Conservation (phyloP, 495 filamentous ascomycete species). For the Penicillium cinerascens region DNA sequence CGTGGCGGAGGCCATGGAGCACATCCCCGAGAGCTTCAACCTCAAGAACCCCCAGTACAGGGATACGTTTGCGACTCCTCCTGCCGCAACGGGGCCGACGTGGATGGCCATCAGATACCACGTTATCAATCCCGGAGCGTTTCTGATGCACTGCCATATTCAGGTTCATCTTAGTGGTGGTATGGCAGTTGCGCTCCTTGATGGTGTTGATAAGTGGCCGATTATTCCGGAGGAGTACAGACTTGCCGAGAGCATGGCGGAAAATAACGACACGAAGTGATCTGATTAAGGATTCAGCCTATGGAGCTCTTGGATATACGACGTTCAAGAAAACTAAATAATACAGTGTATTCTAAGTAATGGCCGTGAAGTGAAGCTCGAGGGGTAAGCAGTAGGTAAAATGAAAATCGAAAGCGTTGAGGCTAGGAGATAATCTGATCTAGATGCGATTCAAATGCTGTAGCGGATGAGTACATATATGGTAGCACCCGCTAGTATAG, state of each 20-base stretch:
- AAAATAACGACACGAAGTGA: background rate
- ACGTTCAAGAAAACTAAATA: too few species aligned
- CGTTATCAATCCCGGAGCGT: conserved; percentile 47
- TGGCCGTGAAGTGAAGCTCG: too few species aligned
- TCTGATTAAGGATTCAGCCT: background rate
- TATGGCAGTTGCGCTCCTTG: conserved; percentile 46
- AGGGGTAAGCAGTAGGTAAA: too few species aligned
- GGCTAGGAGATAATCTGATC: too few species aligned
- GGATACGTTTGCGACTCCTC: conserved; percentile 40
- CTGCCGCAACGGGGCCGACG: conserved; percentile 19
- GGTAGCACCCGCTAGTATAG: background rate
- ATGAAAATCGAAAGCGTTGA: too few species aligned
- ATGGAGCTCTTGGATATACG: background rate
- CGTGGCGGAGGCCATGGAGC: conserved; percentile 40
- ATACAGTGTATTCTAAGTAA: too few species aligned
- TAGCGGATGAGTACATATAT: background rate
- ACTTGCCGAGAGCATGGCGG: background rate
- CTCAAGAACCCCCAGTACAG: conserved; percentile 13
- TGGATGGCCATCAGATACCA: conserved; percentile 53
- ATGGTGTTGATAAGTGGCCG: conserved; percentile 51
- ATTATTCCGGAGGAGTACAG: conserved; percentile 16
- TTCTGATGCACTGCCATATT: conserved; percentile 53
- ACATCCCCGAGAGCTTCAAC: conserved; percentile 42
- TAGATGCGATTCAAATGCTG: background rate
- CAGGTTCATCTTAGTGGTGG: conserved; percentile 47